Percentiles rank a stretch among this genome's conserved stretches.
These are phyloP conservation scores for Phytomonas francai DNA, from an alignment of 208 protist species.

Conservation along the genomic window DNA sequence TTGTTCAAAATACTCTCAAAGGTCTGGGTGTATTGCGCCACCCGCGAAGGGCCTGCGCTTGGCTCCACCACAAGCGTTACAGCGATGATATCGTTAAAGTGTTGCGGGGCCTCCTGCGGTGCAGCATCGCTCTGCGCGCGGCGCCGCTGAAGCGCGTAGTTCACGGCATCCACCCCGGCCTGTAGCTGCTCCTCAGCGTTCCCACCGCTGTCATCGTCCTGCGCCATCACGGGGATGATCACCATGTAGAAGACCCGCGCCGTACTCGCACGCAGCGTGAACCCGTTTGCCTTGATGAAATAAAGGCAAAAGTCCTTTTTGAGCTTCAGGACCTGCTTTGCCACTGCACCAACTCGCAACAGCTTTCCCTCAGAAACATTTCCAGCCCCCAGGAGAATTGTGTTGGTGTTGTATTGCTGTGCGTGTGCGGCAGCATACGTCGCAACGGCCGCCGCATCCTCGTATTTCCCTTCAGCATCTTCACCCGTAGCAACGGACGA, in stretches of 20 bases:
- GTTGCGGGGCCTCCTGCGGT: not conserved
- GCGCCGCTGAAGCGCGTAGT: not conserved
- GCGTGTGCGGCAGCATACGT: not conserved
- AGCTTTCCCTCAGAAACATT: conserved; percentile 38
- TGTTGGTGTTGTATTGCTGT: not conserved
- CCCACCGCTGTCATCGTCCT: not conserved
- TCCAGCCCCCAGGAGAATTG: conserved; percentile 13
- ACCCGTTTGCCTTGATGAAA: conserved; percentile 44
- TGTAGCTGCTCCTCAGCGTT: not conserved
- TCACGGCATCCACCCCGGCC: not conserved
- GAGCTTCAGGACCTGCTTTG: conserved; percentile 15
- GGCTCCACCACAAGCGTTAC: not conserved
- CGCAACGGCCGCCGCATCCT: not conserved
- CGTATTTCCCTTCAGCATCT: not conserved
- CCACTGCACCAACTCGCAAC: conserved; percentile 27
- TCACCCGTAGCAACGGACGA: not conserved
- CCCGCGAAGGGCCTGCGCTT: not conserved
- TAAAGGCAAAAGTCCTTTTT: conserved; percentile 23
- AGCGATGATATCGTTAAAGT: not conserved
- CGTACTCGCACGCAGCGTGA: conserved; percentile 28
- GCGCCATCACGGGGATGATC: conserved; percentile 18
- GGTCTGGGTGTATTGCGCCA: not conserved
- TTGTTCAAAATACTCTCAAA: not conserved
- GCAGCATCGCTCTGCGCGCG: not conserved
- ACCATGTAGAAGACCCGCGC: conserved; percentile 27